Conservation (phyloP, 2,329 filamentous ascomycete species). For the Phialophora chinensis region DNA sequence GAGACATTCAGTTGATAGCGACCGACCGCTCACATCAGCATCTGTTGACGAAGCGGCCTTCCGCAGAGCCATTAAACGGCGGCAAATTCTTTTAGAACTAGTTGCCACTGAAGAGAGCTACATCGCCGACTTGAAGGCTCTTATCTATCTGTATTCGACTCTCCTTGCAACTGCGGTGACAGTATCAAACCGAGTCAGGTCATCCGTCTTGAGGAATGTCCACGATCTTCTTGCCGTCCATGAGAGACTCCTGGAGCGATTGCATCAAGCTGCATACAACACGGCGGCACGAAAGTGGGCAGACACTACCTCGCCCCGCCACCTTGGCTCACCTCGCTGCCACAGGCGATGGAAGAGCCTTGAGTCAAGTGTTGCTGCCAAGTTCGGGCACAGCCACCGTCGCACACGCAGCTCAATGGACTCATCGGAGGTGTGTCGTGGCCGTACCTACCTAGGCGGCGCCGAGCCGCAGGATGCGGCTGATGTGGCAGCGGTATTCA, state of each 20-base stretch:
- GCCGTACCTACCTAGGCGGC: constrained; percentile 25
- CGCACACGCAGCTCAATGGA: constrained; percentile 34
- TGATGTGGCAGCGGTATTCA: constrained; percentile 61
- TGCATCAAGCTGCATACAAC: constrained; percentile 61
- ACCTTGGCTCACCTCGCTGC: constrained; percentile 32
- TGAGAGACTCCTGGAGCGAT: constrained; percentile 75
- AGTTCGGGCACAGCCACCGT: constrained; percentile 20
- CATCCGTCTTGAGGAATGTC: constrained; percentile 78
- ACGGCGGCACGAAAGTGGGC: constrained; percentile 38
- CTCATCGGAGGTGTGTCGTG: constrained; percentile 27
- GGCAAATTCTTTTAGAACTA: constrained; percentile 82
- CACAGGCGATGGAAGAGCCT: constrained; percentile 40
- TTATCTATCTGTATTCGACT: constrained; percentile 80
- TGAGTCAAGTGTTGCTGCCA: constrained; percentile 51
- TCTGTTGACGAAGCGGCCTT: constrained; percentile 71
- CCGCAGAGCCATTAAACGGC: constrained; percentile 74
- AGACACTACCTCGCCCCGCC: constrained; percentile 34
- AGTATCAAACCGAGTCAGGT: constrained; percentile 67
- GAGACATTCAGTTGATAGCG: constrained; percentile 67
- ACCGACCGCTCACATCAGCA: constrained; percentile 51
- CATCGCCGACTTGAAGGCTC: constrained; percentile 81
- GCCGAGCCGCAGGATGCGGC: constrained; percentile 61
- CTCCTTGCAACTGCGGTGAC: constrained; percentile 74
- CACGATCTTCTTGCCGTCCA: constrained; percentile 82
- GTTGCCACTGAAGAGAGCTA: constrained; percentile 87